Evolutionary conservation across 1,139 yeast species (phyloP).

Genomic region (Entelexis paramagnoliae): DNA sequence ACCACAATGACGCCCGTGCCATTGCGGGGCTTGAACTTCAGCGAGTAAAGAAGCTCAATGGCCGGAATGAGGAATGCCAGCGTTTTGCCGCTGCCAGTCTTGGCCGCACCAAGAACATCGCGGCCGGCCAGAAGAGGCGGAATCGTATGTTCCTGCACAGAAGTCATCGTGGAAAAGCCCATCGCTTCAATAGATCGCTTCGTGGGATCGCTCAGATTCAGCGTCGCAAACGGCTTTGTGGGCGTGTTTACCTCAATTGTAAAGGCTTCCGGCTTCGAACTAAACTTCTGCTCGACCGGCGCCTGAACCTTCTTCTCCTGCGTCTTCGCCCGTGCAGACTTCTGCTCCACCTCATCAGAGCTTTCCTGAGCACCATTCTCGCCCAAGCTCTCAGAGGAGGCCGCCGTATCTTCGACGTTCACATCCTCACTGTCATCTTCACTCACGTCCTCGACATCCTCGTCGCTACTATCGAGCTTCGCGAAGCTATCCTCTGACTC

Average conservation of each 20-base stretch:
- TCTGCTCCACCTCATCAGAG: constrained; percentile 9
- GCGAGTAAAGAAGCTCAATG: constrained; percentile 75
- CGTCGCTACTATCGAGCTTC: constrained; percentile 6
- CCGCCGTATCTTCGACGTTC: not conserved
- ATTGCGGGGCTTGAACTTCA: constrained; percentile 83
- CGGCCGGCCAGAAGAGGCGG: constrained; percentile 93
- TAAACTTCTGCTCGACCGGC: not conserved
- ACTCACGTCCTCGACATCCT: constrained; percentile 5
- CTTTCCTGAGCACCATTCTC: not conserved
- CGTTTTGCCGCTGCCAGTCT: constrained; percentile 97
- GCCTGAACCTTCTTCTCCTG: constrained; percentile 23
- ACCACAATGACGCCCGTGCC: constrained; percentile 85
- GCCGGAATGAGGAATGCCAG: constrained; percentile 93
- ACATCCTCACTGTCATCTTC: constrained; percentile 4
- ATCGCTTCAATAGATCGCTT: constrained; percentile 64
- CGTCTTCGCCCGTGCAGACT: constrained; percentile 20
- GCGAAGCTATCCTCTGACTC: constrained; percentile 1
- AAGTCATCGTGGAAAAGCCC: constrained; percentile 88
- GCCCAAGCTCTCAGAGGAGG: not conserved
- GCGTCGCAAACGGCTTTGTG: constrained; percentile 38
- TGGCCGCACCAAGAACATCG: constrained; percentile 95
- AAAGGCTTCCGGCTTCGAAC: constrained; percentile 18
- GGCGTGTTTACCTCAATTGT: constrained; percentile 21
- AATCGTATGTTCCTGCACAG: constrained; percentile 86
- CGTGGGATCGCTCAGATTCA: constrained; percentile 73